Base-by-base conservation (phyloP, 495 filamentous ascomycete species). In the Penicillium cosmopolitanum region DNA sequence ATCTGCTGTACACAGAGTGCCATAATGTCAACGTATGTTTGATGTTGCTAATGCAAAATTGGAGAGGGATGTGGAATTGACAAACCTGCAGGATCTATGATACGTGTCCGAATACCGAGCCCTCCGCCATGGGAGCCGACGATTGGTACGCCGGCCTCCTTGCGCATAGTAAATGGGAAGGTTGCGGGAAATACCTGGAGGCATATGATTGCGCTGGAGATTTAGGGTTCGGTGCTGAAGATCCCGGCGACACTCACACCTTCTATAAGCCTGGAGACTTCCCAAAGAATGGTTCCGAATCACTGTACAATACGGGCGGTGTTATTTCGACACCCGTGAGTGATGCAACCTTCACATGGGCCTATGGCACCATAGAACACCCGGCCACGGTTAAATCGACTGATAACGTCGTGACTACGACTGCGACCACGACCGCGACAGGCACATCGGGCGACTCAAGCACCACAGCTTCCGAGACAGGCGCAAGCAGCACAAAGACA, bases 1-100 rank as follows among this genome's bases (percentile, higher is more conserved):
- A n/a, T 54, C 0, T 71, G 68, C 50, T 71, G 68, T 50, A 58
- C 36, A 7, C 31, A 56, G 6, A 71, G 68, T 43, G 62, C 64
- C 16, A 36, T 61, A 16, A 44, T 67, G 8, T 69, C 68, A 12
- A 35, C 59, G 64, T 66, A 62, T 10, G 64, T 56, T 36, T 36
- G 34, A 36, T 10, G 10, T 13, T 36, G 34, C 13, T 9, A 36
- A 36, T 36, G 3, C 34, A 6, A 36, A 10, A 5, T 6, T 13
- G 9, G 34, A 36, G 34, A 36, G 9, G 9, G 13, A 10, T 9
- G 13, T 36, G 34, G 34, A 13, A 13, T 13, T 36, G 3, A 36
- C 34, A 44, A n/a, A 15, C 1, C 3, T 44, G 3, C 31, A 66
- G 68, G 6, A 65, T 67, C 35, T 70, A 57, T 21, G 56, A 56